These are phyloP conservation scores for Myriangium duriaei DNA, from an alignment of 2,329 filamentous ascomycete species.

Conservation along the genomic window DNA sequence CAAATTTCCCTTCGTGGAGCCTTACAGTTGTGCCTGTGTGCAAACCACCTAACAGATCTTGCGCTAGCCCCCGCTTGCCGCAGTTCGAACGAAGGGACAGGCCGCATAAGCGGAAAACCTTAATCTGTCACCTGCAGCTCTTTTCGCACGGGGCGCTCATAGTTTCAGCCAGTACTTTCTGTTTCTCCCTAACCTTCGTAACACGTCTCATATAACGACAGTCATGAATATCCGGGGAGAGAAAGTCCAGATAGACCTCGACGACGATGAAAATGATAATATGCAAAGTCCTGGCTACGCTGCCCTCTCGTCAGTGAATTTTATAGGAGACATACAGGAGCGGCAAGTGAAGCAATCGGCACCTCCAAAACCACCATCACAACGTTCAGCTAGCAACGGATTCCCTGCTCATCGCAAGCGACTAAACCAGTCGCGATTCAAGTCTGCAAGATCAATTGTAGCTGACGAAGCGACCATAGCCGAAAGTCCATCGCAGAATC, in stretches of 20 bases:
- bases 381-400: slow-evolving; percentile 47
- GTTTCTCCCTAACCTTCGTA: no score
- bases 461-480: neutral
- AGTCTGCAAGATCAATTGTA: slow-evolving; percentile 35
- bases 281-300: slow-evolving; percentile 3
- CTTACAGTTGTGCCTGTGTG: no score
- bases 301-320: slow-evolving; percentile 24
- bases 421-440: slow-evolving; percentile 62
- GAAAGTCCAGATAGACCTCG: slow-evolving; percentile 48
- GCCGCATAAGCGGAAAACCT: neutral
- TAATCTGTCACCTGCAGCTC: neutral
- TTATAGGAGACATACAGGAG: slow-evolving; percentile 70
- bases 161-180: no score
- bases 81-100: neutral
- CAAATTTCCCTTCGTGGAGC: no score
- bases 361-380: slow-evolving; percentile 49
- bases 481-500: neutral
- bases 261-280: slow-evolving; percentile 28
- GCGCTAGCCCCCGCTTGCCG: neutral
- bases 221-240: slow-evolving; percentile 39
- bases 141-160: no score
- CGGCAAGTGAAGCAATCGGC: slow-evolving; percentile 36
- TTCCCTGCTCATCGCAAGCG: slow-evolving; percentile 86
- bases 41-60: no score
- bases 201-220: neutral